Conservation (phyloP, 1,139 yeast genomes). For the Hansenula anomala region DNA sequence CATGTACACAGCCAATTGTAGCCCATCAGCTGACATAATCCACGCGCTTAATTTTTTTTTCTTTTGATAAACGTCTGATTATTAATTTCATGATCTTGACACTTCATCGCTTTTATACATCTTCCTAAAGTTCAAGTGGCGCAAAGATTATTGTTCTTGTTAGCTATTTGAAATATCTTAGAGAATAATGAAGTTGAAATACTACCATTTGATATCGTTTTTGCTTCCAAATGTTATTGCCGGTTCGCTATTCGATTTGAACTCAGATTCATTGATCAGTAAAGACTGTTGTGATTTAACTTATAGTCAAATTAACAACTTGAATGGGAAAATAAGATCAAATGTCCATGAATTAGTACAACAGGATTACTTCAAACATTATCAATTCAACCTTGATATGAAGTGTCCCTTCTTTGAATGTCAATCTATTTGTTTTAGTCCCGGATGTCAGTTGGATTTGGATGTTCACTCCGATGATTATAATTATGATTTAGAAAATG, state of each 20-base stretch:
- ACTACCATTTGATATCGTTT: not conserved
- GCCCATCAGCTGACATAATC: not conserved
- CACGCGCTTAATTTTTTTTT: not conserved
- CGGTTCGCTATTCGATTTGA: slow-evolving; percentile 28
- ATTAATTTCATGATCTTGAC: not conserved
- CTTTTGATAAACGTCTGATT: not conserved
- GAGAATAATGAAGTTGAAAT: not conserved
- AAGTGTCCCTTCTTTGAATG: slow-evolving; percentile 86
- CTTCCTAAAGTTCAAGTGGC: no score
- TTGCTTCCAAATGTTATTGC: slow-evolving; percentile 6
- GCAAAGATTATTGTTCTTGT: no score
- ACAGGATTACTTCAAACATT: slow-evolving; percentile 77
- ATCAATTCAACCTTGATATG: slow-evolving; percentile 79
- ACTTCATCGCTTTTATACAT: not conserved
- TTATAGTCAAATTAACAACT: slow-evolving; percentile 44
- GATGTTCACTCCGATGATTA: slow-evolving; percentile 47
- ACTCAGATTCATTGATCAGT: slow-evolving; percentile 27
- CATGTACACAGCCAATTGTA: not conserved
- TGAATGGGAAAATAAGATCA: slow-evolving; percentile 49
- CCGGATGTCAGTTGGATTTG: slow-evolving; percentile 91
- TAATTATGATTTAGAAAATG: slow-evolving; percentile 61
- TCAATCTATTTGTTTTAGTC: slow-evolving; percentile 81
- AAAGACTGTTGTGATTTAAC: slow-evolving; percentile 44
- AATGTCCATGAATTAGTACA: slow-evolving; percentile 51
- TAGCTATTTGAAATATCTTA: no score